phyloP scores from a whole-genome alignment of 257 asterid genomes.

The Phtheirospermum japonicum region DNA sequence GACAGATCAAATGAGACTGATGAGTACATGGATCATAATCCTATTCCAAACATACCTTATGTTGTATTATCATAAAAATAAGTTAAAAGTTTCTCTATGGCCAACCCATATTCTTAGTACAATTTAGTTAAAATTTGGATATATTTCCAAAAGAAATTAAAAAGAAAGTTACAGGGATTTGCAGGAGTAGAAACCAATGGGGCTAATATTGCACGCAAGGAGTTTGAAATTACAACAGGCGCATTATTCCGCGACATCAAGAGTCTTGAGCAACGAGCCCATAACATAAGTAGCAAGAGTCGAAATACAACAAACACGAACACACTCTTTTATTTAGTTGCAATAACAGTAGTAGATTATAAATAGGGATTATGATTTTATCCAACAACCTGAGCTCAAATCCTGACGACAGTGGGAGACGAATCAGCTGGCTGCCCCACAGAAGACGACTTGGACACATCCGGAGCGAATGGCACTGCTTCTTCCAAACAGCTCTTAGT shows the following conservation, averaged over 20 bases:
- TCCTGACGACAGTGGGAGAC: background rate
- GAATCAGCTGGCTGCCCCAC: conserved; percentile 59
- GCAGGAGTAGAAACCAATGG: no score
- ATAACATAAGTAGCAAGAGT: background rate
- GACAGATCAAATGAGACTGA: no score
- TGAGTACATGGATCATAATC: no score
- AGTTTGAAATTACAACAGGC: background rate
- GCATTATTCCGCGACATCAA: background rate
- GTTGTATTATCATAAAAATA: no score
- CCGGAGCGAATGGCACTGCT: conserved; percentile 39
- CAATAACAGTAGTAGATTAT: background rate
- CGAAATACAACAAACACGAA: background rate
- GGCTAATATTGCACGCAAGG: no score
- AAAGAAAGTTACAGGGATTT: no score
- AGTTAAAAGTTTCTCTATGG: no score
- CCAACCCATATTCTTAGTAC: no score
- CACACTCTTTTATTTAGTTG: background rate
- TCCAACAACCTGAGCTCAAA: background rate
- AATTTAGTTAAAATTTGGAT: no score
- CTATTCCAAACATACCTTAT: no score
- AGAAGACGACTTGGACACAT: conserved; percentile 76
- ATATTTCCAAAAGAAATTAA: no score
- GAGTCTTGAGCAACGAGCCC: background rate
- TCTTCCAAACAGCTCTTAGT: conserved; percentile 93
- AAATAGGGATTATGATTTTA: background rate